Conservation (phyloP, 176 grass and related monocot genomes). For the Musa acuminata region DNA sequence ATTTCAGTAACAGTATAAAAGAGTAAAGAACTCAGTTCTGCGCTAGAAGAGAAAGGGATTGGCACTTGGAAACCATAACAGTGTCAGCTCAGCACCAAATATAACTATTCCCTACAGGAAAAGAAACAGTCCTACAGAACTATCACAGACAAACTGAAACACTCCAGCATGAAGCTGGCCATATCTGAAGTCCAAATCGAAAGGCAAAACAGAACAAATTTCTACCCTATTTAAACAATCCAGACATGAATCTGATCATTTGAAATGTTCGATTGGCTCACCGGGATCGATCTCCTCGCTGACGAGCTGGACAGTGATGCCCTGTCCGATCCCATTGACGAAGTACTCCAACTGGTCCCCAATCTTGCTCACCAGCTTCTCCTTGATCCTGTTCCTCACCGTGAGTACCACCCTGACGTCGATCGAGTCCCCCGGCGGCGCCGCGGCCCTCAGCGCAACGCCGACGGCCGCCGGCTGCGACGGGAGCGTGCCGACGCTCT, state of each 20-base stretch:
- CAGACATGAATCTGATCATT: too few relatives aligned
- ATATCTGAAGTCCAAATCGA: neutral
- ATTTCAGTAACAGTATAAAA: too few relatives aligned
- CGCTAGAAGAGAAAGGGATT: too few relatives aligned
- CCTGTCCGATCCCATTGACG: constrained; percentile 33
- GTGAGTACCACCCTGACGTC: constrained; percentile 32
- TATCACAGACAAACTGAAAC: too few relatives aligned
- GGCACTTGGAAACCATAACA: too few relatives aligned
- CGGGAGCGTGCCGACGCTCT: constrained; percentile 3
- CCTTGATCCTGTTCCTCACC: constrained; percentile 34
- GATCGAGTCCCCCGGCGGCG: constrained; percentile 7
- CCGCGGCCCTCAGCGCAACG: neutral
- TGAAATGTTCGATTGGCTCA: neutral
- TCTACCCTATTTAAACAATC: neutral
- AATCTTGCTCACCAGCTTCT: constrained; percentile 27
- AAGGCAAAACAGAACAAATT: neutral
- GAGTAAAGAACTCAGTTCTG: too few relatives aligned
- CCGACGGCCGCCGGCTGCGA: neutral
- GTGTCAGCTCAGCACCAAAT: too few relatives aligned
- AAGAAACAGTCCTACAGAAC: too few relatives aligned
- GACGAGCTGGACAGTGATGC: constrained; percentile 40
- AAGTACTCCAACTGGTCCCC: constrained; percentile 37
- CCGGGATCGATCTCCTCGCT: constrained; percentile 38
- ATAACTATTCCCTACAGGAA: too few relatives aligned
- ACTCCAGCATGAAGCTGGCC: too few relatives aligned